Conservation (phyloP, 257 asterid genomes). For the Gentiana macrophylla region DNA sequence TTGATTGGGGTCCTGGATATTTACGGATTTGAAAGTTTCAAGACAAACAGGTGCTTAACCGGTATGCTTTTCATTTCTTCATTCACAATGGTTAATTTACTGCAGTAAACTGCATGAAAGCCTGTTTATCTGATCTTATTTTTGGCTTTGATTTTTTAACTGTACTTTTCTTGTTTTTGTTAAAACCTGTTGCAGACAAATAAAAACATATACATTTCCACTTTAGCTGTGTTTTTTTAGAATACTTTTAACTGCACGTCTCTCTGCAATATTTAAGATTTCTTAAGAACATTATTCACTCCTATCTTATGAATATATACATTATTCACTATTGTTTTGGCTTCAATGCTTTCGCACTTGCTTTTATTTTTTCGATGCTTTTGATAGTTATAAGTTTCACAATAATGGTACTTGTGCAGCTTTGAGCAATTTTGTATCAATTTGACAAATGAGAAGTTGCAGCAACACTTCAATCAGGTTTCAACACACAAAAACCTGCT, state of each 20-base stretch:
- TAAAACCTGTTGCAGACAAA: neutral
- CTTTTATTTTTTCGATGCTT: neutral
- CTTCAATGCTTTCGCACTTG: neutral
- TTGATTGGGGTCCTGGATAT: conserved; percentile 92
- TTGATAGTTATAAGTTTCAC: neutral
- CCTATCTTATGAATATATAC: too few relatives aligned
- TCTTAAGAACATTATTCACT: neutral
- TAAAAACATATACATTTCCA: neutral
- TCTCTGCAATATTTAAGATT: neutral
- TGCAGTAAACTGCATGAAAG: conserved; percentile 28
- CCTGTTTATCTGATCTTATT: conserved; percentile 3
- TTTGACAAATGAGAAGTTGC: conserved; percentile 92
- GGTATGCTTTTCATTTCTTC: conserved; percentile 85
- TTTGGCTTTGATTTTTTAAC: too few relatives aligned
- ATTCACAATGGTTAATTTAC: conserved; percentile 37
- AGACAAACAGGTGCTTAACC: conserved; percentile 99
- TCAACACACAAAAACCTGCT: conserved; percentile 1
- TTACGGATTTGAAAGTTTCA: conserved; percentile 97
- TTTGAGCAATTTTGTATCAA: conserved; percentile 94
- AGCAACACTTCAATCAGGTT: conserved; percentile 97
- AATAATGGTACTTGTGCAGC: conserved; percentile 37
- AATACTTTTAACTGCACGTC: neutral
- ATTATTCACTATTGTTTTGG: neutral
- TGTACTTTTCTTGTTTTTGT: too few relatives aligned
- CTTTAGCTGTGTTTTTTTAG: neutral